Base-by-base conservation (phyloP, 805 yeast genomes). In the Candida hungchunana region DNA sequence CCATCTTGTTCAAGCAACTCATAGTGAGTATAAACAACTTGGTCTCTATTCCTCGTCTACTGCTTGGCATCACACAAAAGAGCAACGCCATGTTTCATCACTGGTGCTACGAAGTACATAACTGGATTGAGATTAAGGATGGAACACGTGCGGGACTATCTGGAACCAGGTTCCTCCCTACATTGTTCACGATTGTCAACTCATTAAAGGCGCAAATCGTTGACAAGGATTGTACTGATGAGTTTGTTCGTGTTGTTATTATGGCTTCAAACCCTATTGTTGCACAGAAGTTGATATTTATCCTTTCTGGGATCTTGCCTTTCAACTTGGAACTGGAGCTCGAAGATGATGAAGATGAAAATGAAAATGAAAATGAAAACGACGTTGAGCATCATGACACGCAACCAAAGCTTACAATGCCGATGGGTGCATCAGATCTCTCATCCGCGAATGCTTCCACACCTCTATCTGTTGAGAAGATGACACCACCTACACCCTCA, bases 211-310 rank as follows among this genome's bases (percentile, higher is more conserved):
- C 26, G 2, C 44, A 47, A 17, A 22, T 52, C 14, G 41, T 49
- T 2, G 18, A 36, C 18, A 26, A 38, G 4, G 32, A 32, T 11
- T 14, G 29, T 8, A 20, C 19, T 2, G 44, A 40, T 16, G 68
- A 63, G 27, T 53, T 66, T n/a, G 62, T 71, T 7, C 61, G 81
- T 29, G 62, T 77, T 1, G 75, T 75, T 1, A 62, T 77, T 4
- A 66, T 75, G 71, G 75, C 82, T 0, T 72, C 77, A 12, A 77
- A 77, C 48, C 74, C 77, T 23, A 70, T 70, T 7, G 78, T 77
- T 8, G 79, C 82, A 2, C 77, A 76, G 46, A 75, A 75, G 48
- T 56, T 77, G 36, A 60, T 76, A 0, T 76, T 74, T 37, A 69
- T 77, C 7, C 43, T 77, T 7, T 66, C 74, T 35, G 81, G 75